phyloP scores from a whole-genome alignment of 352 stramenopile species.

The Globisporangium abappressorium region DNA sequence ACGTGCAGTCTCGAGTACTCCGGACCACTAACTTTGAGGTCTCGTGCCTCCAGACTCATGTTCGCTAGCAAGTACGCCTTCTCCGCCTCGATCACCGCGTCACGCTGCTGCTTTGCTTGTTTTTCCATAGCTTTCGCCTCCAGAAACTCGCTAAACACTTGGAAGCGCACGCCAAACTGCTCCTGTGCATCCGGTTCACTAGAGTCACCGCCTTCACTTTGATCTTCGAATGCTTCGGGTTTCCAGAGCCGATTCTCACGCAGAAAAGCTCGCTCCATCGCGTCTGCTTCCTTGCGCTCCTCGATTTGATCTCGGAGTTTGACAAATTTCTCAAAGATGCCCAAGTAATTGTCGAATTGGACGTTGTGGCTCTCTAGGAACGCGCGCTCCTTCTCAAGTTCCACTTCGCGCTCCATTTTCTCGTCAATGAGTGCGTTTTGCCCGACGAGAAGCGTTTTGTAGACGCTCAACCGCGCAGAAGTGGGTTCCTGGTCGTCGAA shows the following conservation, averaged over 20 bases:
- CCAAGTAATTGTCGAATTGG: conserved; percentile 17
- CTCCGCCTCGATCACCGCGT: conserved; percentile 1
- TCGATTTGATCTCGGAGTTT: conserved; percentile 9
- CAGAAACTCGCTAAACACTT: conserved; percentile 12
- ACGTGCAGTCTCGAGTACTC: conserved; percentile 16
- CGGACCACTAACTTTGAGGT: conserved; percentile 3
- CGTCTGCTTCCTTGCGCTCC: conserved; percentile 7
- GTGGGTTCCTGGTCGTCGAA: conserved; percentile 13
- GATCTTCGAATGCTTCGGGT: not conserved
- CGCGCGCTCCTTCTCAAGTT: conserved; percentile 27
- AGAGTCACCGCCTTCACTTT: not conserved
- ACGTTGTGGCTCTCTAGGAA: conserved; percentile 31
- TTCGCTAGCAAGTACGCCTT: conserved; percentile 8
- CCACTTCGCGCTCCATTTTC: conserved; percentile 50
- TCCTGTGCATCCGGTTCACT: conserved; percentile 12
- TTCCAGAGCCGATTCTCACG: conserved; percentile 9
- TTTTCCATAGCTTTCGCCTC: conserved; percentile 4
- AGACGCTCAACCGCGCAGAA: conserved; percentile 35
- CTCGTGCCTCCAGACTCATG: not conserved
- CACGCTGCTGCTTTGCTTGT: conserved; percentile 2
- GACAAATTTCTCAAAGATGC: conserved; percentile 26
- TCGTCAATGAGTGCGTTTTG: conserved; percentile 57
- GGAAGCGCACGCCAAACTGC: conserved; percentile 18
- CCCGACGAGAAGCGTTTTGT: conserved; percentile 38
- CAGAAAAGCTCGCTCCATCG: conserved; percentile 17